Base-by-base conservation (phyloP, 805 yeast species). In the Wickerhamiella musiphila region DNA sequence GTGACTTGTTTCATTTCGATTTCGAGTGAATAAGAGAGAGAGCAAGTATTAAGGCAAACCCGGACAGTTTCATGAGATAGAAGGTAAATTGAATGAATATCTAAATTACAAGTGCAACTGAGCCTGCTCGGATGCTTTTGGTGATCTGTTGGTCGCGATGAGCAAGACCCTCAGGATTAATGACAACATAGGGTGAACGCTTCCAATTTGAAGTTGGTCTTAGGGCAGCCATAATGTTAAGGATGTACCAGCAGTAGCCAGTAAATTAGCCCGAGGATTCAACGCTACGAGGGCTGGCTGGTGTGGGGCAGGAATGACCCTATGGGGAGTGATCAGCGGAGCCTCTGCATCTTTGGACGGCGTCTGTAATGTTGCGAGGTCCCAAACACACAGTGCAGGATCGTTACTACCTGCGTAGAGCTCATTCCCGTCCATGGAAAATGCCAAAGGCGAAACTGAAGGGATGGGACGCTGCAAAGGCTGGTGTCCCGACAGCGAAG, bases 371-470 rank as follows among this genome's bases (percentile, higher is more conserved):
- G 14, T 36, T 39, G 9, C 43, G 32, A 50, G 35, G 41, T 70
- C 70, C 73, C 77, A 74, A 2, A 73, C 37, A 18, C 63, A 56
- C 2, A 73, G 48, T 15, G 57, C 56, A 10, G 70, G 69, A 33
- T 66, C 65, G 13, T 69, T 69, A 31, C 68, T 65, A 3, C 83
- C 79, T 4, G 72, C 70, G 23, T 70, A 51, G 0, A 73, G 66
- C 42, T 53, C 72, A 28, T 63, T 54, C 6, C 81, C 81, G 48
- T 78, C 84, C 6, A 81, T 78, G 0, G 79, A 59, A 25, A 73
- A 65, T 13, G 76, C 57, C 1, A 70, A 63, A 0, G 71, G 61
- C 34, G 67, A 66, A 28, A 68, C 63, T n/a, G 53, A 36, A 1
- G 46, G 55, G 4, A 43, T 34, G 10, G 51, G 45, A 4, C 54